Base-by-base conservation (phyloP, 257 asterid genomes). In the Perilla frutescens region DNA sequence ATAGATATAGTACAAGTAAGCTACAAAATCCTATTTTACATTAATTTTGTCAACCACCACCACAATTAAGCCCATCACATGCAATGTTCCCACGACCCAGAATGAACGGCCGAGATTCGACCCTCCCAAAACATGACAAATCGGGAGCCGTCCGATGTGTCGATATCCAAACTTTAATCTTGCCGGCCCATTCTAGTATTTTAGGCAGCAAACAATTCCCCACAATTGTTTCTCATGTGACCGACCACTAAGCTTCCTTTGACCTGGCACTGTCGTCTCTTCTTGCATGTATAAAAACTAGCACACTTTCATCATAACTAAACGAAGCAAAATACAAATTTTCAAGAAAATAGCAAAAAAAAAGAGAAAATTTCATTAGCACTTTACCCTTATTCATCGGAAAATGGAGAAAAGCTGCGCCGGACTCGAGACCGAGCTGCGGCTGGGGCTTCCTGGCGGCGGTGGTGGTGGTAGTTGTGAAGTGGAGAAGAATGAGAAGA, bases 361-460 rank as follows among this genome's bases (percentile, higher is more conserved):
- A 5, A 5, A 44, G 36, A 20, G 48, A 3, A 1, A 66, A 7
- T 4, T 1, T 36, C 14, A 26, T 14, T 0, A 8, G 9, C 43
- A 41, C 71, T 31, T 47, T 2, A 4, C 12, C 2, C 20, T 51
- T 8, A 8, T 32, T 43, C 34, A 53, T 48, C 59, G 43, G 72
- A 58, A 81, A 69, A 84, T 84, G 91, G 86, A 73, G 81, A 76
- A 76, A 5, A 66, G 60, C 62, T 83, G 87, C 57, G 71, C 70
- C 8, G 89, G 84, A 7, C 80, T 85, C 0, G 97, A 88, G 66
- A 90, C 97, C 4, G 97, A 90, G 89, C 86, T 90, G 3, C 63
- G 87, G 29, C 57, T 90, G 40, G 96, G 96, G 51, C 87, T 90
- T 53, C 93, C 92, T 0, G 96, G 95, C 5, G 75, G 78, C 0